Evolutionary conservation across 768 basidiomycete genomes (phyloP).

Genomic region (Pleurotus giganteus): DNA sequence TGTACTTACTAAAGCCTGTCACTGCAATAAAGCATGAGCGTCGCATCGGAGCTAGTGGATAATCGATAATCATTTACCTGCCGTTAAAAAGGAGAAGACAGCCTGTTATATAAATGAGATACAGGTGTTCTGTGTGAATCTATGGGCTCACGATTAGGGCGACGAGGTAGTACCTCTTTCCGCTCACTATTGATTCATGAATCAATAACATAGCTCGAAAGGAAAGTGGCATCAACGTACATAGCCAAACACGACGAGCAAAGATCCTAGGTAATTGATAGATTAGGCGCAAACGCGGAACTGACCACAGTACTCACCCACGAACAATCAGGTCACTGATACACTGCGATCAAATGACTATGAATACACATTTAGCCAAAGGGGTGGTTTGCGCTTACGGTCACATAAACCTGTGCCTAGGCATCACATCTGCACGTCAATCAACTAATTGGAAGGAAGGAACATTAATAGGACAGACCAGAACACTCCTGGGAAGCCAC

Average conservation of each 20-base stretch:
- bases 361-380: background rate
- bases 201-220: background rate
- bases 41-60: background rate
- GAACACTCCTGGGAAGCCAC: slow-evolving; percentile 24
- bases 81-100: background rate
- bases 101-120: slow-evolving; percentile 3
- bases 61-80: background rate
- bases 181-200: slow-evolving; percentile 15
- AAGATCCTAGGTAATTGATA: too few species aligned
- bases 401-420: slow-evolving; percentile 26
- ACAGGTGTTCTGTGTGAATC: background rate
- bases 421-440: background rate
- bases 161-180: slow-evolving; percentile 15
- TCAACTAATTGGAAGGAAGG: background rate
- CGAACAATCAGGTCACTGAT: slow-evolving; percentile 29
- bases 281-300: too few species aligned
- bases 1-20: slow-evolving; percentile 1
- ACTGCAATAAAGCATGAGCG: background rate
- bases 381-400: slow-evolving; percentile 16
- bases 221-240: slow-evolving; percentile 13
- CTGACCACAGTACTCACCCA: slow-evolving; percentile 19
- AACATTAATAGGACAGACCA: slow-evolving; percentile 15
- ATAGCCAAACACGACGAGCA: slow-evolving; percentile 24
- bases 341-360: slow-evolving; percentile 12
- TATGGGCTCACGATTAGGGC: slow-evolving; percentile 17